Conservation (phyloP, 2,329 filamentous ascomycete species). For the Paraphaeosphaeria minitans region DNA sequence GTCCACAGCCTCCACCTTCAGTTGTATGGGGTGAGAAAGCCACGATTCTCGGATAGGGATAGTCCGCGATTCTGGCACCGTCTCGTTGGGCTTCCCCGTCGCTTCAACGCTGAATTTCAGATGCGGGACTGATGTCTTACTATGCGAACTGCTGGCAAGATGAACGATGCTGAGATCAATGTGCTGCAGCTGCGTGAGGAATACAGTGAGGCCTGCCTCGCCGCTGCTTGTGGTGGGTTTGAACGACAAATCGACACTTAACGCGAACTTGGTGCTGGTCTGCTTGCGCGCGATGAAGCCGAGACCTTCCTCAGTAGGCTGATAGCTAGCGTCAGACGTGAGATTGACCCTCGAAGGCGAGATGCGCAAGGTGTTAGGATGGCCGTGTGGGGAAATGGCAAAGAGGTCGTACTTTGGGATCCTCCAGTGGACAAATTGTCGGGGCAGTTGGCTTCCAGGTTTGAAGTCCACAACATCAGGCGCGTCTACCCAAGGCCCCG, state of each 20-base stretch:
- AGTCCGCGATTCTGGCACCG: conserved; percentile 45
- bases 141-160: neutral
- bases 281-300: conserved; percentile 58
- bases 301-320: conserved; percentile 40
- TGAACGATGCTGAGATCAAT: conserved; percentile 51
- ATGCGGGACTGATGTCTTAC: conserved; percentile 1
- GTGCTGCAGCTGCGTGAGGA: conserved; percentile 60
- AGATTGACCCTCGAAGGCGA: conserved; percentile 57
- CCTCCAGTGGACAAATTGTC: conserved; percentile 60
- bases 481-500: conserved; percentile 46
- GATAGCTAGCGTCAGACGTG: conserved; percentile 52
- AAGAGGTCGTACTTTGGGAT: conserved; percentile 45
- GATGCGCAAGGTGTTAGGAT: conserved; percentile 53
- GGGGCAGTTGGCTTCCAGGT: conserved; percentile 50
- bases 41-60: conserved; percentile 49
- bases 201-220: conserved; percentile 59
- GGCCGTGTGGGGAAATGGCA: conserved; percentile 50
- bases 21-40: conserved; percentile 38
- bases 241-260: conserved; percentile 54
- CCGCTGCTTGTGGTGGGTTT: conserved; percentile 23
- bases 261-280: conserved; percentile 58
- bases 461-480: conserved; percentile 52
- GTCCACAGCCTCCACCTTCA: conserved; percentile 53
- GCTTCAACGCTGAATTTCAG: conserved; percentile 52
- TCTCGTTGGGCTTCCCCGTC: conserved; percentile 44